Evolutionary conservation across 176 grass and related monocot genomes (phyloP).

Genomic region (Oryza coarctata): DNA sequence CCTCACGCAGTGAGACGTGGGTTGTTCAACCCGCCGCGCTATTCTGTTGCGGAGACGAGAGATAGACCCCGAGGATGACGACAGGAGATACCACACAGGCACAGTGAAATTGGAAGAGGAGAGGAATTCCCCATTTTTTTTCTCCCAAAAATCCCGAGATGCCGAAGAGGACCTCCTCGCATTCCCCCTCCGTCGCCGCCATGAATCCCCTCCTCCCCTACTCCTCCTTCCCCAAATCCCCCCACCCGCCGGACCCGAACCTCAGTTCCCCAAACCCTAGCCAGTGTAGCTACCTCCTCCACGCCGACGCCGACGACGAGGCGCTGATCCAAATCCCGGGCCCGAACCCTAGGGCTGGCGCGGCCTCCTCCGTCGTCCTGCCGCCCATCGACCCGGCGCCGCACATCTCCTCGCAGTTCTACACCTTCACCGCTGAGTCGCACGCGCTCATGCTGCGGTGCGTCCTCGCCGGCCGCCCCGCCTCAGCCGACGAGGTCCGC

Average conservation of each 20-base stretch:
- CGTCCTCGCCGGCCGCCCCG: constrained; percentile 65
- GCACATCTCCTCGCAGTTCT: constrained; percentile 98
- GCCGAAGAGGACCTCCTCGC: constrained; percentile 61
- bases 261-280: constrained; percentile 37
- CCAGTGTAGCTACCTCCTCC: constrained; percentile 52
- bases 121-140: neutral
- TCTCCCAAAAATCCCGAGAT: constrained; percentile 14
- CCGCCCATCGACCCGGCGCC: constrained; percentile 71
- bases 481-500: constrained; percentile 74
- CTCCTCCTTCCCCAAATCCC: constrained; percentile 47
- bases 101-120: constrained; percentile 3
- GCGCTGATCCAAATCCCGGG: constrained; percentile 45
- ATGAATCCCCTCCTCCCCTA: constrained; percentile 58
- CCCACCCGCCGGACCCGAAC: constrained; percentile 64
- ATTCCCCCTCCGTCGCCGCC: constrained; percentile 56
- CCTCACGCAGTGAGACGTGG: neutral
- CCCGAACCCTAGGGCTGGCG: constrained; percentile 32
- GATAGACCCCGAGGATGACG: neutral
- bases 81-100: neutral
- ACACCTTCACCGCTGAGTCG: constrained; percentile 81
- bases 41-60: neutral
- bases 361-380: constrained; percentile 12
- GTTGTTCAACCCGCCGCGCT: neutral
- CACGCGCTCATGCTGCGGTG: constrained; percentile 89
- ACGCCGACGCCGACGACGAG: constrained; percentile 67